Conservation (phyloP, 257 asterid species). For the Solanum medicagineum region DNA sequence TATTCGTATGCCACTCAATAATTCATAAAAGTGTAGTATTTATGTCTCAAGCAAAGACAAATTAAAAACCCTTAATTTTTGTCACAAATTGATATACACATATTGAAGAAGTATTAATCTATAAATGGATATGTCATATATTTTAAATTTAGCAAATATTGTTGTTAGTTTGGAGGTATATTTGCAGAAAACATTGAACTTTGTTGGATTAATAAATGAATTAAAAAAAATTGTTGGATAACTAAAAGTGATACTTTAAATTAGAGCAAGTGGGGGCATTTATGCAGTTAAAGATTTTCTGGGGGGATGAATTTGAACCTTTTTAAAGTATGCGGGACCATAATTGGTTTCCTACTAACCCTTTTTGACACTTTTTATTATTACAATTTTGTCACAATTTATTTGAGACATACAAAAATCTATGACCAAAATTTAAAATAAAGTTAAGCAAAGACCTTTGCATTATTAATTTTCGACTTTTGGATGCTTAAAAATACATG, state of each 20-base stretch:
- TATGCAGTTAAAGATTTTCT: slow-evolving; percentile 1
- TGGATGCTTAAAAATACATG: background rate
- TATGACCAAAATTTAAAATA: background rate
- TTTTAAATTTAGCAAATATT: background rate
- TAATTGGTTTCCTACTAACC: slow-evolving; percentile 14
- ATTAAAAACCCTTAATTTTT: background rate
- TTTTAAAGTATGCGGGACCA: slow-evolving; percentile 13
- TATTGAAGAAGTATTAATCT: background rate
- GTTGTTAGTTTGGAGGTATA: slow-evolving; percentile 17
- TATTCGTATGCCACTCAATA: background rate
- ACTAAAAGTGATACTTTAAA: slow-evolving; percentile 15
- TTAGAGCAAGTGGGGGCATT: slow-evolving; percentile 28
- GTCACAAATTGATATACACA: background rate
- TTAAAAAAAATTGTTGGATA: background rate
- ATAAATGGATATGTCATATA: background rate
- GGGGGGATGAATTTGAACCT: slow-evolving; percentile 32
- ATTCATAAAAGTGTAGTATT: background rate
- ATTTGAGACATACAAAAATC: slow-evolving; percentile 1
- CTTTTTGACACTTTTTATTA: slow-evolving; percentile 1
- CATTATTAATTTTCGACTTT: background rate
- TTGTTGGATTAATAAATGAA: slow-evolving; percentile 3
- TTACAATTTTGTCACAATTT: slow-evolving; percentile 3
- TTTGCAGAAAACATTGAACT: slow-evolving; percentile 24
- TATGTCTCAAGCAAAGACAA: background rate
- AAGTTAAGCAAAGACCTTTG: background rate